A percentile compares a stretch with the other conserved stretches of the same genome.
Evolutionary conservation across 2,329 filamentous ascomycete genomes (phyloP).

Genomic region (Trichoderma koningii): DNA sequence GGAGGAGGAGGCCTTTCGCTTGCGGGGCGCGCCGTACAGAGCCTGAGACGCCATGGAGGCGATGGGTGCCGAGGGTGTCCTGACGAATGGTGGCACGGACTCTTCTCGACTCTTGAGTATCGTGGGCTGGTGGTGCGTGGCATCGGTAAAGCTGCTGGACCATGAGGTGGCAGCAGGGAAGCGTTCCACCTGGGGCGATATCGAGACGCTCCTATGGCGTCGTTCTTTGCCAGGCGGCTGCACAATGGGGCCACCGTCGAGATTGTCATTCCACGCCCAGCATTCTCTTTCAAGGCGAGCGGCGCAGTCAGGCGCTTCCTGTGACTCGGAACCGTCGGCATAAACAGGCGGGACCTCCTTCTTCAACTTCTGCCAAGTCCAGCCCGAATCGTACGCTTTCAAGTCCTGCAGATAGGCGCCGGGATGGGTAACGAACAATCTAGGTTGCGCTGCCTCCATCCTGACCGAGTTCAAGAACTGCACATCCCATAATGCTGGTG

Average conservation of each 20-base stretch:
- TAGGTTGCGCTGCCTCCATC: slow-evolving; percentile 68
- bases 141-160: slow-evolving; percentile 32
- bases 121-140: slow-evolving; percentile 46
- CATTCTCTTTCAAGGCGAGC: slow-evolving; percentile 62
- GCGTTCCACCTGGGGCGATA: slow-evolving; percentile 45
- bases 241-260: slow-evolving; percentile 59
- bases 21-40: slow-evolving; percentile 40
- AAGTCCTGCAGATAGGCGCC: slow-evolving; percentile 71
- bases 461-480: slow-evolving; percentile 70
- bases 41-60: slow-evolving; percentile 43
- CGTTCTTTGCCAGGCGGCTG: slow-evolving; percentile 48
- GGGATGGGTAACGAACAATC: slow-evolving; percentile 74
- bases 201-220: slow-evolving; percentile 46
- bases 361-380: slow-evolving; percentile 70
- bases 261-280: slow-evolving; percentile 66
- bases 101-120: slow-evolving; percentile 43
- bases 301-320: slow-evolving; percentile 61
- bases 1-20: slow-evolving; percentile 49
- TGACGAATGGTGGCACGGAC: slow-evolving; percentile 51
- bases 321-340: slow-evolving; percentile 47
- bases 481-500: slow-evolving; percentile 69
- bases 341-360: slow-evolving; percentile 61
- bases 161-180: slow-evolving; percentile 33
- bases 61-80: slow-evolving; percentile 57
- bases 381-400: slow-evolving; percentile 55